phyloP scores from a whole-genome alignment of 2,329 filamentous ascomycete genomes.

The Sporothrix sp. region DNA sequence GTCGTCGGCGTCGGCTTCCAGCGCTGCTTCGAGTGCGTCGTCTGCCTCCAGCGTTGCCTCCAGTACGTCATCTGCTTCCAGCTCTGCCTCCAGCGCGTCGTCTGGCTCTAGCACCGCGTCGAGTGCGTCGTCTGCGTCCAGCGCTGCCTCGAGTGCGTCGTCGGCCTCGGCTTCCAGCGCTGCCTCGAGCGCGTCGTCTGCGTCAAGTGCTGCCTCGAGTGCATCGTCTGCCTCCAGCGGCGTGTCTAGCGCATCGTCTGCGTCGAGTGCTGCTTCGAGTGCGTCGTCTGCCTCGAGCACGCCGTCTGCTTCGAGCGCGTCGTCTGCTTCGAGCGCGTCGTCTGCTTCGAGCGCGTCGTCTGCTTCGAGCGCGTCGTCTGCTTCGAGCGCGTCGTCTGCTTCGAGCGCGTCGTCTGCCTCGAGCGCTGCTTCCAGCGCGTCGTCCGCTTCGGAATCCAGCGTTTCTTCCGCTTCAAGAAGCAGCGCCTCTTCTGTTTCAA shows the following conservation, averaged over 20 bases:
- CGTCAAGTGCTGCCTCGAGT: too few relatives aligned
- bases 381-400: background rate
- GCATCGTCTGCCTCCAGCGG: too few relatives aligned
- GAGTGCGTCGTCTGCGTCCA: too few relatives aligned
- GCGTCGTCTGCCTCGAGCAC: background rate
- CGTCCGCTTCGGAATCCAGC: background rate
- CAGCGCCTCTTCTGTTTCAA: too few relatives aligned
- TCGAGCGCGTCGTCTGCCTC: background rate
- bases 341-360: background rate
- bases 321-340: slow-evolving; percentile 4
- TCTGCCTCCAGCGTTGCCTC: background rate
- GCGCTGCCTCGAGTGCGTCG: too few relatives aligned
- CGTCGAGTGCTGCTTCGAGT: background rate
- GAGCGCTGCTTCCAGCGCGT: background rate
- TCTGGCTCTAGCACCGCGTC: slow-evolving; percentile 1
- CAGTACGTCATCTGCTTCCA: background rate
- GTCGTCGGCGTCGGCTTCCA: background rate
- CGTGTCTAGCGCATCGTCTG: background rate
- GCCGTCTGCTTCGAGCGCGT: background rate
- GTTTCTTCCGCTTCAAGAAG: too few relatives aligned
- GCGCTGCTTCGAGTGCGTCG: background rate
- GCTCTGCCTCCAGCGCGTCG: background rate
- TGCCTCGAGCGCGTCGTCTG: too few relatives aligned
- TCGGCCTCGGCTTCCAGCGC: too few relatives aligned
- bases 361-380: background rate